These are phyloP conservation scores for Ceratocystiopsis minuta DNA, from an alignment of 2,329 filamentous ascomycete genomes.

Conservation along the genomic window DNA sequence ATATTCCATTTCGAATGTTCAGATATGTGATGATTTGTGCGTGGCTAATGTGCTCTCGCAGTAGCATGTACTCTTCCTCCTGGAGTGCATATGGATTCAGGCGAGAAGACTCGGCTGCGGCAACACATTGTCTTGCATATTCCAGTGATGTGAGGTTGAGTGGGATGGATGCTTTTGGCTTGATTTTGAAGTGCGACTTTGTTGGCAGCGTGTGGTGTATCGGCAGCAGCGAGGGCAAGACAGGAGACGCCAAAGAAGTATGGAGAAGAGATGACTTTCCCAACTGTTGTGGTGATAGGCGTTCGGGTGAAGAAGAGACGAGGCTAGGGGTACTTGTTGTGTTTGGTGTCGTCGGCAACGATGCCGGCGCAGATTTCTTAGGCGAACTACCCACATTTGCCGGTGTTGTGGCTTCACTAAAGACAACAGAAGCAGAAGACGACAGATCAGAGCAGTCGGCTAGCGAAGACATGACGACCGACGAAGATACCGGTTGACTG, in stretches of 20 bases:
- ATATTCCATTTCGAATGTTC: constrained; percentile 87
- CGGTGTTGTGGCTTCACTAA: too few relatives aligned
- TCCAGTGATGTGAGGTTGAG: constrained; percentile 50
- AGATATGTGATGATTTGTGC: constrained; percentile 87
- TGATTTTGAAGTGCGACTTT: constrained; percentile 29
- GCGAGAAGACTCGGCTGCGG: constrained; percentile 74
- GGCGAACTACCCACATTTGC: too few relatives aligned
- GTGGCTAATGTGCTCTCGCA: constrained; percentile 68
- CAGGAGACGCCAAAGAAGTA: neutral
- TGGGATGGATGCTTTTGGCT: constrained; percentile 71
- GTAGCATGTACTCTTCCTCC: constrained; percentile 60
- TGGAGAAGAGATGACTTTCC: too few relatives aligned
- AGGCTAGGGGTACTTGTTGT: too few relatives aligned
- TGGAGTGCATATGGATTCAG: constrained; percentile 82
- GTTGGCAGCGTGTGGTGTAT: too few relatives aligned
- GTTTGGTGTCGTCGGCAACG: too few relatives aligned
- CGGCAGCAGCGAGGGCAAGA: neutral
- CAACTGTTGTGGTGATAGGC: neutral
- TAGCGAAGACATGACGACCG: too few relatives aligned
- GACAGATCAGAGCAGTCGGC: too few relatives aligned
- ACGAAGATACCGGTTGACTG: too few relatives aligned
- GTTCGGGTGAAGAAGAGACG: neutral
- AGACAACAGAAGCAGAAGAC: too few relatives aligned
- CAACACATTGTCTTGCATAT: constrained; percentile 82
- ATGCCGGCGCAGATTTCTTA: too few relatives aligned